Evolutionary conservation across 139 green algal species (phyloP).

Genomic region (Pseudopediastrum boryanum): DNA sequence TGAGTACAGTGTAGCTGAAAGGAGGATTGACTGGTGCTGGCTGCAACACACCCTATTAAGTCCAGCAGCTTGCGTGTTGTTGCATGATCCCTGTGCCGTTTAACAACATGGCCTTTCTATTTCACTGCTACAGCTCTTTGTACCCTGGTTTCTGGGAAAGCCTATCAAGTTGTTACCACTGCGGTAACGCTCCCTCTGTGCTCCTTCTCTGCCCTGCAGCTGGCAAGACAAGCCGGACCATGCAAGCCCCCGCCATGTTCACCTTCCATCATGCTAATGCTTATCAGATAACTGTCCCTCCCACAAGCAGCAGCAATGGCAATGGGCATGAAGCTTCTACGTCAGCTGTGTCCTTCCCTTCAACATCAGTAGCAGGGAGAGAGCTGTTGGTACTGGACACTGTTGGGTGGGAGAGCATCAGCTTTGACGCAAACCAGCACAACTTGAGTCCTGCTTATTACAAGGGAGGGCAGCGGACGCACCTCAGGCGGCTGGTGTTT

Average conservation of each 20-base stretch:
- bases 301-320: neutral
- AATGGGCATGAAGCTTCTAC: too few relatives aligned
- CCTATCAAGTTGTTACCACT: too few relatives aligned
- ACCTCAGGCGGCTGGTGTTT: constrained; percentile 54
- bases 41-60: too few relatives aligned
- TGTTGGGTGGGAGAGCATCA: constrained; percentile 58
- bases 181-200: neutral
- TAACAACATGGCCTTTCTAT: too few relatives aligned
- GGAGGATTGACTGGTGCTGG: too few relatives aligned
- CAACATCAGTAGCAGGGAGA: neutral
- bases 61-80: too few relatives aligned
- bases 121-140: too few relatives aligned
- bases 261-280: constrained; percentile 84
- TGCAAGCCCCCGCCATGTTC: constrained; percentile 61
- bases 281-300: constrained; percentile 47
- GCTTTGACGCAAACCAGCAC: constrained; percentile 52
- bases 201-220: neutral
- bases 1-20: too few relatives aligned
- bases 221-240: neutral
- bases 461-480: constrained; percentile 28
- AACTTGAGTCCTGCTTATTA: constrained; percentile 36
- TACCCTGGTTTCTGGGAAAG: too few relatives aligned
- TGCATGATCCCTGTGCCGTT: too few relatives aligned
- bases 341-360: too few relatives aligned
- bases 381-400: constrained; percentile 62